Base-by-base conservation (phyloP, 2,329 filamentous ascomycete species). In the Thermothelomyces thermophilus region DNA sequence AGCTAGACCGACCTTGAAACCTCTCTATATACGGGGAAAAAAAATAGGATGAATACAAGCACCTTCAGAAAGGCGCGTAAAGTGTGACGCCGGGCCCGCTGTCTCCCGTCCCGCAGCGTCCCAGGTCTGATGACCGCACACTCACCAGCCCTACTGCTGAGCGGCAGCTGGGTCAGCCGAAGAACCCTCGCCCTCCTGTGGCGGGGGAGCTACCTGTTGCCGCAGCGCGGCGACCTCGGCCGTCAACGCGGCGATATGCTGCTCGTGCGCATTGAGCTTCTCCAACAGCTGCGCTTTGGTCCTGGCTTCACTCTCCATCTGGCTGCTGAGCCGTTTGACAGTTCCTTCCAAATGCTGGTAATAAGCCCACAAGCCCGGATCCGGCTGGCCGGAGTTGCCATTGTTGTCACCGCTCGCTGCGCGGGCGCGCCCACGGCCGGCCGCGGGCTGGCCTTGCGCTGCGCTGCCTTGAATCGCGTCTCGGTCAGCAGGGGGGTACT, bases 291-390 rank as follows among this genome's bases (percentile, higher is more conserved):
- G 55, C 13, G 58, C 49, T 16, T 57, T 55, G 40, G 14, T 49
- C 24, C 54, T 48, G 19, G 45, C 51, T 17, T 52, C 52, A 0
- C 53, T 47, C 20, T 56, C 52, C 20, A 57, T 26, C 39, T 61
- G 53, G 31, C 50, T 39, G 7, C 42, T 41, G 11, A 64, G 53
- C 19, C 52, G 41, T 43, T 55, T 62, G 26, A 73, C 59, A 41
- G 69, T 71, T 11, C 80, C 77, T 61, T 91, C 86, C 43, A 91
- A 71, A 16, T 74, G 76, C 50, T 87, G 82, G 30, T 90, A 79
- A 60, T 89, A 89, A 3, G 75, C 70, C 84, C 84, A 89, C 8
- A 90, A 70, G 36, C 81, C 82, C 55, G 80, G 73, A 44, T 82
- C 79, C 16, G 72, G 71, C 16, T 75, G 69, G 46, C 80, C 72